These are phyloP conservation scores for Pisolithus thermaeus DNA, from an alignment of 1,284 basidiomycete species.

Conservation along the genomic window DNA sequence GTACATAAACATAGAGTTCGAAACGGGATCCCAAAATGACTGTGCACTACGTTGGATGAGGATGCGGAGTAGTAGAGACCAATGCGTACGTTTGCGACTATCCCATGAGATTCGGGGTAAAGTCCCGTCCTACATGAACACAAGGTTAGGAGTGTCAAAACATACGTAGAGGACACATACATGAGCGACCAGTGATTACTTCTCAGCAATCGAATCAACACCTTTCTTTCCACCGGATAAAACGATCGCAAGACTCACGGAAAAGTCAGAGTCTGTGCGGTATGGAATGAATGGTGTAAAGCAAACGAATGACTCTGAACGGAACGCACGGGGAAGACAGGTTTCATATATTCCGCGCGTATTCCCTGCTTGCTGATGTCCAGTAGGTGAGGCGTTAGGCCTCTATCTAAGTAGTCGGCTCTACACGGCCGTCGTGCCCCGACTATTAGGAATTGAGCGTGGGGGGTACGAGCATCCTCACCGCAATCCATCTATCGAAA, in stretches of 20 bases:
- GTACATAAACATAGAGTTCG: conserved; percentile 63
- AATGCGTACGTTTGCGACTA: conserved; percentile 73
- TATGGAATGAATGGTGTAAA: neutral
- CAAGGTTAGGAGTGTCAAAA: neutral
- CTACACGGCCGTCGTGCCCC: conserved; percentile 31
- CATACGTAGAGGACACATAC: conserved; percentile 33
- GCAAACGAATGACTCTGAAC: neutral
- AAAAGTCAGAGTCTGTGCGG: conserved; percentile 74
- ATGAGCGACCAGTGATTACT: conserved; percentile 87
- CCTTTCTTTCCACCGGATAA: too few relatives aligned
- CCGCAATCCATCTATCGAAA: conserved; percentile 85
- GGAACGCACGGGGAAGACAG: conserved; percentile 74
- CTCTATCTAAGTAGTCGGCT: conserved; percentile 79
- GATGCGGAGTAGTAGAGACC: neutral
- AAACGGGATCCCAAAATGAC: conserved; percentile 82
- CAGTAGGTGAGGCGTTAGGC: conserved; percentile 74
- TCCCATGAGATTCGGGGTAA: conserved; percentile 84
- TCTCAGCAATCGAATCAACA: neutral
- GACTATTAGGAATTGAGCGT: neutral
- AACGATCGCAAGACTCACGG: conserved; percentile 48
- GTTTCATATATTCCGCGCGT: conserved; percentile 79
- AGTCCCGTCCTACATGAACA: conserved; percentile 68
- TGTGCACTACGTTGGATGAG: conserved; percentile 23
- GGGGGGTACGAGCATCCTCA: conserved; percentile 27
- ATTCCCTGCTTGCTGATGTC: conserved; percentile 74